Conservation (phyloP, 129 eudicot genomes). For the Chrysanthemum lavandulifolium region DNA sequence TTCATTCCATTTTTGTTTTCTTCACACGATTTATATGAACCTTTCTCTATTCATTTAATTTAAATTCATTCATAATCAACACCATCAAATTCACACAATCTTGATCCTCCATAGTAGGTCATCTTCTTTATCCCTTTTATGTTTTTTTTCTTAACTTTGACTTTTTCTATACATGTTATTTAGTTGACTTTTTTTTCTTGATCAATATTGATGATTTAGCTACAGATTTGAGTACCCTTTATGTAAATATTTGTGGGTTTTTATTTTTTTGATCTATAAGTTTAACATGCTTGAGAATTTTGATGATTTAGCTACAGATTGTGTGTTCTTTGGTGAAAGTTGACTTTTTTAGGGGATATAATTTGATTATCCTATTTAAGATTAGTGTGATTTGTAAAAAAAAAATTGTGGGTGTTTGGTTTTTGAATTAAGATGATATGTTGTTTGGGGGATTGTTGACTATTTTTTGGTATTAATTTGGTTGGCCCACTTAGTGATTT, state of each 20-base stretch:
- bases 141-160: constrained; percentile 1
- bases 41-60: not conserved
- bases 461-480: not conserved
- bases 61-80: not conserved
- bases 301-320: not conserved
- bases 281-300: constrained; percentile 19
- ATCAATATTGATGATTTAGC: constrained; percentile 3
- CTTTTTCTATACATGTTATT: constrained; percentile 8
- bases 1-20: not conserved
- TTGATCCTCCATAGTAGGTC: constrained; percentile 27
- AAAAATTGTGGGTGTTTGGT: not conserved
- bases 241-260: not conserved
- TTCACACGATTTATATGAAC: constrained; percentile 25
- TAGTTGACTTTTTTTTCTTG: constrained; percentile 5
- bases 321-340: constrained; percentile 7
- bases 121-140: constrained; percentile 1
- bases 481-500: constrained; percentile 15
- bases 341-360: constrained; percentile 1
- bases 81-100: constrained; percentile 16
- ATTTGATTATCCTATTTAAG: not conserved
- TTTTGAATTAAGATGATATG: constrained; percentile 11
- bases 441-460: constrained; percentile 13
- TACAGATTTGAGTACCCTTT: constrained; percentile 12
- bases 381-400: constrained; percentile 6
- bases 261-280: constrained; percentile 22